These are phyloP conservation scores for Chlorella sp. DNA, from an alignment of 139 green algal genomes.

Conservation along the genomic window DNA sequence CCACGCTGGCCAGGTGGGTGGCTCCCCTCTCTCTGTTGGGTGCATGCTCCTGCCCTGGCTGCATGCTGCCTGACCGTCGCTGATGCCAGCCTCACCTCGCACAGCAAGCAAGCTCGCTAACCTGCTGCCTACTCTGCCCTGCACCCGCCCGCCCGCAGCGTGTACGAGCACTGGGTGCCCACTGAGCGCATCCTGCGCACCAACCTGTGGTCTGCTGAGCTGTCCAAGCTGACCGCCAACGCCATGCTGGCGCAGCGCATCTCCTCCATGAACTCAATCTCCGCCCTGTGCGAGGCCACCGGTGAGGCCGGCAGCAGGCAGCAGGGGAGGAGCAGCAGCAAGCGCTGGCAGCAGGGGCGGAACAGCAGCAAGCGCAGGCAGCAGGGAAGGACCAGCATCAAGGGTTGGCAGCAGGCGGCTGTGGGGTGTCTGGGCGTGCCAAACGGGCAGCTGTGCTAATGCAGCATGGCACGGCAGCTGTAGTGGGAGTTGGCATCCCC, in stretches of 20 bases:
- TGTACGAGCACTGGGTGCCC: slow-evolving; percentile 98
- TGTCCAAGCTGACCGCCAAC: slow-evolving; percentile 99
- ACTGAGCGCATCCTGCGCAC: slow-evolving; percentile 91
- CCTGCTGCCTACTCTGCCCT: neutral
- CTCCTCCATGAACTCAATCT: slow-evolving; percentile 99
- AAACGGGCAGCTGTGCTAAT: no score
- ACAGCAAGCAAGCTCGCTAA: neutral
- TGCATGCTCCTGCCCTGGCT: neutral
- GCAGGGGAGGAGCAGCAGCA: neutral
- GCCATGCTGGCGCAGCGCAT: slow-evolving; percentile 99
- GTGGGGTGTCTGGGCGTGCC: neutral
- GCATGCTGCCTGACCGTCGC: neutral
- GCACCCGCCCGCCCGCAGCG: slow-evolving; percentile 42
- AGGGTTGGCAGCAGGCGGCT: neutral
- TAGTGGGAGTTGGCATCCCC: neutral
- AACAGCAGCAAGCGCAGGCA: neutral
- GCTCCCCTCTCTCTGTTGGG: no score
- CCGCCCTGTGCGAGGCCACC: slow-evolving; percentile 96
- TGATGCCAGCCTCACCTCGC: no score
- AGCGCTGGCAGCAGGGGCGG: neutral
- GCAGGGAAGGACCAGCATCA: neutral
- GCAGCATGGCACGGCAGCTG: neutral
- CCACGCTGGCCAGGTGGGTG: slow-evolving; percentile 59
- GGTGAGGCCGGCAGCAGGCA: slow-evolving; percentile 27
- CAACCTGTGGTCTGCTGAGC: slow-evolving; percentile 98